These are phyloP conservation scores for Chlorella sp. DNA, from an alignment of 139 green algal species.

Conservation along the genomic window DNA sequence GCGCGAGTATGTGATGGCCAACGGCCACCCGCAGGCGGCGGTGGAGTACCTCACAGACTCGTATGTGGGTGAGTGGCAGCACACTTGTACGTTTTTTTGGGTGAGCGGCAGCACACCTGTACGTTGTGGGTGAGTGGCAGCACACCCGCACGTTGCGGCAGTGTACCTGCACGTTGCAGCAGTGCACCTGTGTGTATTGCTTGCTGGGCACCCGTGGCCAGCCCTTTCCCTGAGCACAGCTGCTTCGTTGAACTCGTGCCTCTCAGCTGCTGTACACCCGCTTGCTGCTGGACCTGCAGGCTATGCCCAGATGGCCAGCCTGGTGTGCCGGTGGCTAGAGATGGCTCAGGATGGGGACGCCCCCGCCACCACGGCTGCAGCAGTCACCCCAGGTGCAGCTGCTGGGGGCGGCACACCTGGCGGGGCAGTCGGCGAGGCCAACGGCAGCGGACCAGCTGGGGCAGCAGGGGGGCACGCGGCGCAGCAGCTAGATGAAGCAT, in stretches of 20 bases:
- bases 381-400: neutral
- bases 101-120: no score
- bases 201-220: no score
- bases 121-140: no score
- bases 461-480: neutral
- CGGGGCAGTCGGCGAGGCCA: neutral
- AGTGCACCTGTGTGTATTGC: no score
- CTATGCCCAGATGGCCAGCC: slow-evolving; percentile 76
- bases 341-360: slow-evolving; percentile 32
- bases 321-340: slow-evolving; percentile 65
- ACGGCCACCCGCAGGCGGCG: slow-evolving; percentile 63
- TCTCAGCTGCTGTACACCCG: no score
- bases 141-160: no score
- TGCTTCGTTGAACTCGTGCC: no score
- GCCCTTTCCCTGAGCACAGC: no score
- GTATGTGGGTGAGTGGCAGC: slow-evolving; percentile 67
- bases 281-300: slow-evolving; percentile 41
- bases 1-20: slow-evolving; percentile 61
- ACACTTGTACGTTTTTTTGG: no score
- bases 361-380: neutral
- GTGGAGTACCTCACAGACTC: slow-evolving; percentile 72
- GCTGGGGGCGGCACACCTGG: neutral
- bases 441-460: neutral
- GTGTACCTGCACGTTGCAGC: no score
- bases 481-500: slow-evolving; percentile 48